phyloP scores from a whole-genome alignment of 208 protist genomes.

The Leishmania tarentolae region DNA sequence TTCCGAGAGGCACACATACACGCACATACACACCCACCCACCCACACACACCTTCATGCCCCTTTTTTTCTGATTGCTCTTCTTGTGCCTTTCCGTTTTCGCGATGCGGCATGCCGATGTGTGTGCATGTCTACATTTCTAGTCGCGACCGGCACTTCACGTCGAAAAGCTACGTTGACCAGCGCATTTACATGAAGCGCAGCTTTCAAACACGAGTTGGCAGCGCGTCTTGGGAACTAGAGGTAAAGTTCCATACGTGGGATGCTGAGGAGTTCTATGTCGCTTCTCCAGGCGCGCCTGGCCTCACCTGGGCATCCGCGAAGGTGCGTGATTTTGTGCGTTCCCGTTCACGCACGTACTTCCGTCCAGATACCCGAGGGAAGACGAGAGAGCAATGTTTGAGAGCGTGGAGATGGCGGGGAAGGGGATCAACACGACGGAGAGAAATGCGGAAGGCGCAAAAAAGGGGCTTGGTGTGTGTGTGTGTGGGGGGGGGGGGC shows the following conservation, averaged over 20 bases:
- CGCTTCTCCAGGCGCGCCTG: not conserved
- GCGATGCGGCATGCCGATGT: not conserved
- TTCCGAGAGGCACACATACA: not conserved
- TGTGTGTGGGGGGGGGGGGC: not conserved
- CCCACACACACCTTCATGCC: not conserved
- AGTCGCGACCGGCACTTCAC: not conserved
- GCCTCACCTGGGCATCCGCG: not conserved
- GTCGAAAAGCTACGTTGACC: not conserved
- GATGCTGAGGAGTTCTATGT: not conserved
- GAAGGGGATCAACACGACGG: not conserved
- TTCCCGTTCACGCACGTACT: not conserved
- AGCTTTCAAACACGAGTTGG: not conserved
- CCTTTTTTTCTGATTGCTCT: not conserved
- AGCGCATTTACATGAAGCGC: not conserved
- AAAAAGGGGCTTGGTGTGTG: no score
- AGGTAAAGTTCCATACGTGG: not conserved
- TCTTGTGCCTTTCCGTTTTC: not conserved
- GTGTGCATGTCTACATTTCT: not conserved
- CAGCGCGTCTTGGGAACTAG: not conserved
- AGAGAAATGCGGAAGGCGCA: slow-evolving; percentile 1
- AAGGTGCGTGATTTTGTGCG: not conserved
- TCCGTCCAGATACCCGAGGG: not conserved
- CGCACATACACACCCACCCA: not conserved
- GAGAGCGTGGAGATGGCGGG: not conserved
- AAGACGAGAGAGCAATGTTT: not conserved